A percentile compares a stretch with the other conserved stretches of the same genome.
Evolutionary conservation across 805 yeast genomes (phyloP).

Genomic region (Wickerhamiella kazuoi): DNA sequence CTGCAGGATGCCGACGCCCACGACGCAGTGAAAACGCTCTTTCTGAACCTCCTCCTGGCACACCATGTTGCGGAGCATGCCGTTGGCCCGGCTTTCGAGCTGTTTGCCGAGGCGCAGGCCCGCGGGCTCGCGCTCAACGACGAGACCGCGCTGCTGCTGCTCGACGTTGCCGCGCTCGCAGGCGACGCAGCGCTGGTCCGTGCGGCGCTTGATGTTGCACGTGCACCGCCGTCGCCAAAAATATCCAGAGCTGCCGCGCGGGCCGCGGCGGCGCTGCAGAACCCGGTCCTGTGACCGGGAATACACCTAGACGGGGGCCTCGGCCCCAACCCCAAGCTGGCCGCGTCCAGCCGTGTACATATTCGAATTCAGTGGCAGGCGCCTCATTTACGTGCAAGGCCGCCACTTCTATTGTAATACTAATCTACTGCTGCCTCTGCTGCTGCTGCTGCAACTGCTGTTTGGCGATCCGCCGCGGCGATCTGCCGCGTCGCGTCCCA

Average conservation of each 20-base stretch:
- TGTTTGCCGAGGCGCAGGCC: neutral
- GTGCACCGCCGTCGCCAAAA: neutral
- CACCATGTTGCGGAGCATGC: neutral
- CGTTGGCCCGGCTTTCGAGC: neutral
- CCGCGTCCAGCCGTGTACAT: too few relatives aligned
- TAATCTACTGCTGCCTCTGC: too few relatives aligned
- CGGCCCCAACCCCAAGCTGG: too few relatives aligned
- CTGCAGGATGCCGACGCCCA: conserved; percentile 5
- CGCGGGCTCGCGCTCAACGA: neutral
- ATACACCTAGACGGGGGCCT: too few relatives aligned
- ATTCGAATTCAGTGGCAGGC: too few relatives aligned
- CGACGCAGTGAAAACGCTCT: conserved; percentile 10
- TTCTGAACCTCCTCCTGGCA: conserved; percentile 13
- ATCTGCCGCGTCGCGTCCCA: too few relatives aligned
- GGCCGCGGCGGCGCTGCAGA: too few relatives aligned
- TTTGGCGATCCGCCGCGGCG: too few relatives aligned
- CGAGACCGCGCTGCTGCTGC: neutral
- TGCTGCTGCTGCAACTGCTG: too few relatives aligned
- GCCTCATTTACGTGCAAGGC: too few relatives aligned
- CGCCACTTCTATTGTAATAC: too few relatives aligned
- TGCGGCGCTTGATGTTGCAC: neutral
- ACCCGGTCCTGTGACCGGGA: too few relatives aligned
- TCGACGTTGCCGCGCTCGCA: neutral
- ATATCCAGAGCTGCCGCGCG: neutral
- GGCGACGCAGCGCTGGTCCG: neutral